Evolutionary conservation across 164 flowering plant species (phyloP).

Genomic region (Nymphaea colorata): DNA sequence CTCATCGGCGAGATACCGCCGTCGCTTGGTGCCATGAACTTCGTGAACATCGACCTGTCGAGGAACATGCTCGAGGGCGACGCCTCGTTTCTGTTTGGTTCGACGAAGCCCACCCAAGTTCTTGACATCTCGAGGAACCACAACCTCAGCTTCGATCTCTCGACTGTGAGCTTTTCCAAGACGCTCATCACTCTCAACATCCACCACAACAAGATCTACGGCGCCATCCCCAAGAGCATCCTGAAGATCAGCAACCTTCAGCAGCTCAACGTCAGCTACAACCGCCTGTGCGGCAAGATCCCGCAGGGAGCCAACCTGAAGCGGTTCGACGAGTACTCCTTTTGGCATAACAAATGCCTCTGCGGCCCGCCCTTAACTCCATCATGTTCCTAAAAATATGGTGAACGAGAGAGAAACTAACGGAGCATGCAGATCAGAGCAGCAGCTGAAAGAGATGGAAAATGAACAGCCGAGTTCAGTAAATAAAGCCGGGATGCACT

Average conservation of each 20-base stretch:
- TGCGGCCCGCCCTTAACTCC: constrained; percentile 17
- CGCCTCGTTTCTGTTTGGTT: neutral
- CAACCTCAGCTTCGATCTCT: constrained; percentile 27
- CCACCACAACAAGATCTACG: constrained; percentile 38
- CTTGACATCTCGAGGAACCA: constrained; percentile 22
- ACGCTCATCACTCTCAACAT: constrained; percentile 28
- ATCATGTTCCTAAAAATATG: neutral
- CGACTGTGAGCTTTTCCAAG: constrained; percentile 29
- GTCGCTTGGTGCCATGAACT: neutral
- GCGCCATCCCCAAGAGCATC: constrained; percentile 26
- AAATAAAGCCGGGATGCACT: too few species aligned
- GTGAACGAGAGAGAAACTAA: too few species aligned
- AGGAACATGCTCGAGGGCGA: neutral
- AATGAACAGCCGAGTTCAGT: too few species aligned
- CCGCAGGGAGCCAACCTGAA: constrained; percentile 20
- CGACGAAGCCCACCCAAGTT: constrained; percentile 16
- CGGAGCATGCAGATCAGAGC: too few species aligned
- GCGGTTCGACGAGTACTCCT: constrained; percentile 6
- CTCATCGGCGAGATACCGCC: neutral
- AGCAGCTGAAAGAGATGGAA: too few species aligned
- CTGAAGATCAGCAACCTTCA: constrained; percentile 8
- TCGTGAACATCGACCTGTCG: neutral
- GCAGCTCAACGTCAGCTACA: constrained; percentile 23
- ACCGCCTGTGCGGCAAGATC: constrained; percentile 23
- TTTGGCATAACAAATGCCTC: constrained; percentile 18